These are phyloP conservation scores for Myrica gale DNA, from an alignment of 306 rosid species.

Conservation along the genomic window DNA sequence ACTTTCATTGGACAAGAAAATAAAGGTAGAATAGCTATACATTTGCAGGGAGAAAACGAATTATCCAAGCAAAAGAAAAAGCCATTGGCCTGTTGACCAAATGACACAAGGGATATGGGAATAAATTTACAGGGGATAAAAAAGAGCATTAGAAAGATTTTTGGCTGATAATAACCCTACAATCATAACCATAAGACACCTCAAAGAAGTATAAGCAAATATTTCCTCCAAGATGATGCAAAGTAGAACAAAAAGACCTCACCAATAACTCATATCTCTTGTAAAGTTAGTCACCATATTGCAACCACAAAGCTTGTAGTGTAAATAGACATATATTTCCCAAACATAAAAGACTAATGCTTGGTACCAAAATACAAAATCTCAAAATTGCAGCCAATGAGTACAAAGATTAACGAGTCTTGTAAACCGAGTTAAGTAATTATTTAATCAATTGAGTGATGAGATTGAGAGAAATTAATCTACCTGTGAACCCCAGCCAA, in stretches of 20 bases:
- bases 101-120: not conserved
- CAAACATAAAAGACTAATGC: not conserved
- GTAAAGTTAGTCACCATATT: not conserved
- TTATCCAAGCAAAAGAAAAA: not conserved
- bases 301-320: not conserved
- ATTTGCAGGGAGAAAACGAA: not conserved
- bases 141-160: not conserved
- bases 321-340: not conserved
- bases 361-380: not conserved
- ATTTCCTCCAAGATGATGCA: too few species aligned
- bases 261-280: not conserved
- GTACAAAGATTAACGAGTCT: not conserved
- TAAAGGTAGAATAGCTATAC: not conserved
- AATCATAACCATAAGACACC: not conserved
- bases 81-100: not conserved
- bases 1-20: not conserved
- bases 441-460: not conserved
- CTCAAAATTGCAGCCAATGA: not conserved
- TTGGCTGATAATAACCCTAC: not conserved
- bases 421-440: not conserved
- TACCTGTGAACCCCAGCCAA: slow-evolving; percentile 99
- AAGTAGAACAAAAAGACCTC: not conserved
- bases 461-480: not conserved
- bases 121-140: not conserved
- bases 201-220: not conserved